A percentile compares a stretch with the other conserved stretches of the same genome.
These are phyloP conservation scores for Ustilago trichophora DNA, from an alignment of 1,284 basidiomycete genomes.

Conservation along the genomic window DNA sequence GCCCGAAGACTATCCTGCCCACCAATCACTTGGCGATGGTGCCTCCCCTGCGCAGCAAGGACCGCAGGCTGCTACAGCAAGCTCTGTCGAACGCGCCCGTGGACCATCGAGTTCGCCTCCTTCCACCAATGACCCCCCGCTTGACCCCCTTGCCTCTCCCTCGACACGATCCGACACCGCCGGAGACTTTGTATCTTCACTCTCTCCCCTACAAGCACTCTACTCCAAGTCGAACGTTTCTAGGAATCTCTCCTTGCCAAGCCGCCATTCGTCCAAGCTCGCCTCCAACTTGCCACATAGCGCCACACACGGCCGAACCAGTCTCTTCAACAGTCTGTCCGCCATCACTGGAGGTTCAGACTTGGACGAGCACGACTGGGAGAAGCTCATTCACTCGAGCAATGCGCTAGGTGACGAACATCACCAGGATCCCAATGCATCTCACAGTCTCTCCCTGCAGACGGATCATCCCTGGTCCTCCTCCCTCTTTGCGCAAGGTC, in stretches of 20 bases:
- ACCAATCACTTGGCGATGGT: neutral
- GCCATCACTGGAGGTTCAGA: slow-evolving; percentile 55
- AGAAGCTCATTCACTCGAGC: slow-evolving; percentile 50
- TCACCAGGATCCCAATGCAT: slow-evolving; percentile 26
- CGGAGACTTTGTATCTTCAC: slow-evolving; percentile 11
- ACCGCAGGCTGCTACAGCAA: neutral
- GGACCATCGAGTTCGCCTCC: neutral
- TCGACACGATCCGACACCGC: slow-evolving; percentile 13
- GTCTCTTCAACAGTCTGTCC: slow-evolving; percentile 51
- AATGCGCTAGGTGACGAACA: slow-evolving; percentile 44
- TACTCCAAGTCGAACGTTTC: slow-evolving; percentile 44
- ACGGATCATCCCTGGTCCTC: slow-evolving; percentile 34
- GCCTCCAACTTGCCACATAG: slow-evolving; percentile 21
- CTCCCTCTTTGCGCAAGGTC: slow-evolving; percentile 21
- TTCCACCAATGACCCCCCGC: neutral
- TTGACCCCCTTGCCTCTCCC: slow-evolving; percentile 13
- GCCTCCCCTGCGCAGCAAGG: too few species aligned
- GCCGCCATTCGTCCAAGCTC: slow-evolving; percentile 33
- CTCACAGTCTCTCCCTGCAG: slow-evolving; percentile 8
- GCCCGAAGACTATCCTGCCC: slow-evolving; percentile 19
- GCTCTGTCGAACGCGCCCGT: neutral
- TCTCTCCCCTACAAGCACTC: slow-evolving; percentile 39
- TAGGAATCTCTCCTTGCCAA: slow-evolving; percentile 43
- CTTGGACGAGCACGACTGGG: slow-evolving; percentile 58
- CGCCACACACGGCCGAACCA: slow-evolving; percentile 33